These are phyloP conservation scores for Plasmodium cynomolgi DNA, from an alignment of 169 alveolate species.

Conservation along the genomic window DNA sequence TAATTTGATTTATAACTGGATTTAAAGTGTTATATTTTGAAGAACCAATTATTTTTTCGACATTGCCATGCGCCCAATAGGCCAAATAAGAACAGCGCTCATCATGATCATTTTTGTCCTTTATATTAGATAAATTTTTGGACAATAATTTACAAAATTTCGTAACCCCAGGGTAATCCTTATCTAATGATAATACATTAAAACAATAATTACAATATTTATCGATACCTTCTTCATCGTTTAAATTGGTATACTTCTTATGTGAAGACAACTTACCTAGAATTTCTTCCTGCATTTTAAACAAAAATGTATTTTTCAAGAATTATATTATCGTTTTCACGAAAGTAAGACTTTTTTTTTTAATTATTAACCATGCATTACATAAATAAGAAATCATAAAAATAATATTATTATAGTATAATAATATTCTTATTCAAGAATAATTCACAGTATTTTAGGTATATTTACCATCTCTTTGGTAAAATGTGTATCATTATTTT, in stretches of 20 bases:
- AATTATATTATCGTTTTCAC: background rate
- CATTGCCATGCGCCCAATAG: background rate
- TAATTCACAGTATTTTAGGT: background rate
- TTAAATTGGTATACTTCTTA: background rate
- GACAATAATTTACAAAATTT: background rate
- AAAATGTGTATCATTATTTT: background rate
- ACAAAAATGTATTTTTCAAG: background rate
- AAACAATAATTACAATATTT: background rate
- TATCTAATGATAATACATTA: background rate
- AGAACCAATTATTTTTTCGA: background rate
- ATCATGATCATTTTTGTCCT: background rate
- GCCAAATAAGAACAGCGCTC: background rate
- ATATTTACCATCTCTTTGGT: background rate
- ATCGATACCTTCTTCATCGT: background rate
- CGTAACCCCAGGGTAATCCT: background rate
- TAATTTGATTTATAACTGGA: background rate
- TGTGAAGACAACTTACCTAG: background rate
- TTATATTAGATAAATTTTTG: background rate
- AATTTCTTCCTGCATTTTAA: background rate
- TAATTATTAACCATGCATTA: background rate
- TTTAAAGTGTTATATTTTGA: background rate
- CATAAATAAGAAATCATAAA: background rate
- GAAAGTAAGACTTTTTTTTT: too few relatives aligned
- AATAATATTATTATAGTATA: too few relatives aligned
- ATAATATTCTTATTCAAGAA: background rate